A percentile compares a stretch with the other conserved stretches of the same genome.
Conservation (phyloP, 352 stramenopile species). For the Peronospora destructor region DNA sequence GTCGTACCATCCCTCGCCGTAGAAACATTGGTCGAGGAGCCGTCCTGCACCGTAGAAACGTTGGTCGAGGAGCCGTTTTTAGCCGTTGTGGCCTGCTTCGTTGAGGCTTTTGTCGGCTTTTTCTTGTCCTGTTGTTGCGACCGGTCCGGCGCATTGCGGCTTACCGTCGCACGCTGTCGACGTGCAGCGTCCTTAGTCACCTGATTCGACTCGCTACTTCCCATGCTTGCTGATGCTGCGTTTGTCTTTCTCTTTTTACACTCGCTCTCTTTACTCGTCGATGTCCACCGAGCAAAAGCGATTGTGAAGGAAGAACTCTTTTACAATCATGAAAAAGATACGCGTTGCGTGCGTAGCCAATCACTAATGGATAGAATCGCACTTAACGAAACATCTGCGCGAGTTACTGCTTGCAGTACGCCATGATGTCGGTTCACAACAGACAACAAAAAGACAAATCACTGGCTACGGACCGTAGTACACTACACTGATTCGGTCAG, state of each 20-base stretch:
- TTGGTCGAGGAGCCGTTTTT: neutral
- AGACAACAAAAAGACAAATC: no score
- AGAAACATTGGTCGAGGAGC: constrained; percentile 11
- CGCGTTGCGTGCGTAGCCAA: no score
- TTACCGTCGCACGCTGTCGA: constrained; percentile 19
- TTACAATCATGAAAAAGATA: no score
- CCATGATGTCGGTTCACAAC: neutral
- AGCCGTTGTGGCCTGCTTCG: constrained; percentile 9
- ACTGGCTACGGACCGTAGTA: no score
- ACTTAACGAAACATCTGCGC: constrained; percentile 3
- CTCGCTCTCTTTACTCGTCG: constrained; percentile 9
- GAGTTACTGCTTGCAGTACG: neutral
- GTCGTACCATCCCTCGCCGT: constrained; percentile 20
- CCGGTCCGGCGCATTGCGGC: constrained; percentile 8
- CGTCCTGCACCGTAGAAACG: constrained; percentile 1
- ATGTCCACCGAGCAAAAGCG: constrained; percentile 17
- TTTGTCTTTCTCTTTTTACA: constrained; percentile 1
- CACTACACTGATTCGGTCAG: constrained; percentile 5
- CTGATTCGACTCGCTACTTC: constrained; percentile 26
- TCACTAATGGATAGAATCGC: neutral
- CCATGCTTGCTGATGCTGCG: constrained; percentile 13
- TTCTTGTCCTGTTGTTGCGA: constrained; percentile 10
- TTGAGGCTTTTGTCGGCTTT: constrained; percentile 5
- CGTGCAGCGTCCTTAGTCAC: constrained; percentile 23
- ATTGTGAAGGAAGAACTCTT: constrained; percentile 19